Base-by-base conservation (phyloP, 305 asterid species). In the Ajuga reptans region DNA sequence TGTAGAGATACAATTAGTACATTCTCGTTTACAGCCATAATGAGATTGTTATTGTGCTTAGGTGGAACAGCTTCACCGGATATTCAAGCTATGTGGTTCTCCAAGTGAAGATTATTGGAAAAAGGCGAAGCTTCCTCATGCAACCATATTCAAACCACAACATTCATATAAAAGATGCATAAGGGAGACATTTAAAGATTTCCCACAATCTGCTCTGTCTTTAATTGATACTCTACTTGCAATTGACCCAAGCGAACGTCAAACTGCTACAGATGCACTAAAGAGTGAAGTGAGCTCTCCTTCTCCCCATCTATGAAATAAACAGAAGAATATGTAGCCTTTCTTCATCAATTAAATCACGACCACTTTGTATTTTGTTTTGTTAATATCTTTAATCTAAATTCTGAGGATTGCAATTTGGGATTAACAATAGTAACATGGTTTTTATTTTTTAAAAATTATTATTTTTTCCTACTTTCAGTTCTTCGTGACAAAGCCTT, bases 21-120 rank as follows among this genome's bases (percentile, higher is more conserved):
- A 10, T 31, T 14, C 14, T 8, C 49, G 43, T 0, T 57, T 46
- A 47, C 41, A 10, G 53, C 36, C 52, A 31, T 41, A 36, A 63
- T 15, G 9, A 45, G 36, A 72, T 41, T 70, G 7, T 45, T 24
- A 14, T 62, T 17, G 65, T 78, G 68, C 67, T 56, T 70, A 91
- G 96, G 97, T 91, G 76, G 96, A 91, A 70, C 97, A 91, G 64
- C 89, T 91, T 73, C 96, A 91, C 83, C 85, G 87, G 83, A 91
- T 91, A 69, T 91, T 91, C 83, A 91, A 91, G 86, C 86, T 91
- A 34, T 91, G 96, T 10, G 97, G 97, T 72, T 91, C 97, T 43
- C 97, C 96, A 6, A 74, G 91, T 2, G 95, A 91, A 36, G 96
- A 89, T 8, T 91, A 91, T 72, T 91, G 95, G 97, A 91, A 87